Conservation (phyloP, 2,329 filamentous ascomycete genomes). For the Bisporella sp. region DNA sequence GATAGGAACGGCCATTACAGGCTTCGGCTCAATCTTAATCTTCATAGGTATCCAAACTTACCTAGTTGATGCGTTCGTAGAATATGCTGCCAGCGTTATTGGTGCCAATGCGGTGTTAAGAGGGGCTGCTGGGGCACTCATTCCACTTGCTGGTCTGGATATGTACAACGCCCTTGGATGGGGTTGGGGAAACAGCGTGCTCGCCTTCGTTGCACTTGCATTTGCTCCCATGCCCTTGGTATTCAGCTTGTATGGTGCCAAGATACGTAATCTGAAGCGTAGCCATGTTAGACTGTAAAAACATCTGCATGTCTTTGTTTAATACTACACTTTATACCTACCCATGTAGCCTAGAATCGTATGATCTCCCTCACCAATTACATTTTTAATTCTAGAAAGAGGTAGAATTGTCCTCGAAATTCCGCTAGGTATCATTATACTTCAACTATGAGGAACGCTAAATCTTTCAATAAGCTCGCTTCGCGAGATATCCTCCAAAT, state of each 20-base stretch:
- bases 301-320: no score
- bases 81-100: constrained; percentile 29
- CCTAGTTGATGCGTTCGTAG: constrained; percentile 39
- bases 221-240: background rate
- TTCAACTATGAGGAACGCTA: background rate
- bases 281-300: no score
- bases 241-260: background rate
- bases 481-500: constrained; percentile 3
- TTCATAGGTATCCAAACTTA: constrained; percentile 34
- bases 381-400: no score
- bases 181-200: constrained; percentile 39
- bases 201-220: constrained; percentile 33
- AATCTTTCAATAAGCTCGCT: constrained; percentile 4
- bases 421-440: no score
- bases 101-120: constrained; percentile 24
- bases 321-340: no score
- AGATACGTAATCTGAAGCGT: background rate
- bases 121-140: constrained; percentile 13
- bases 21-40: constrained; percentile 33
- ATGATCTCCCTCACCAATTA: no score
- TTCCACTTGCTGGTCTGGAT: constrained; percentile 13
- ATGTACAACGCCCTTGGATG: constrained; percentile 27
- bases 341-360: no score
- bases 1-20: constrained; percentile 44
- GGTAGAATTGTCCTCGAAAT: no score